Evolutionary conservation across 1,139 yeast species (phyloP), one percentile per base, ranked within the genome.

Genomic region (Saccharomyces pastorianus): DNA sequence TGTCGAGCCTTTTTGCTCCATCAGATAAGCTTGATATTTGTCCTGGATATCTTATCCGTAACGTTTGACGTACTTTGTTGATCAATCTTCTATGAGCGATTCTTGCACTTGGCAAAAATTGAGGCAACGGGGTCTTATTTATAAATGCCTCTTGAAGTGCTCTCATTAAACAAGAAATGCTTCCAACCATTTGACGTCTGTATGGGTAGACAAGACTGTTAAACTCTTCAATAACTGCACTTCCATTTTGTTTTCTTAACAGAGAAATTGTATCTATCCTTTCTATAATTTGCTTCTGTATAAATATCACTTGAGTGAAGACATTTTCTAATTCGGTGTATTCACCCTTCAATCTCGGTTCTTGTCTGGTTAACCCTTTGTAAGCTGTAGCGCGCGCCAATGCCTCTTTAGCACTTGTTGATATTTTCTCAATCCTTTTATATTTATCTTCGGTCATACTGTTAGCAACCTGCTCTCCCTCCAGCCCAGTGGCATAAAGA

Each of bases 311-410:
- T 53, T 78, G 81, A 11, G 68, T 65, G 53, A 74, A 76, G 1
- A 77, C 68, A 49, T 69, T 67, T 52, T 71, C 75, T 17, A 74
- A 64, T 48, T 72, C 74, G 6, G 67, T 64, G 59, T 73, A 78
- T 13, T 71, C 66, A 0, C 81, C 82, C 55, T 78, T 78, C 41
- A 78, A 63, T 51, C 81, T 68, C 2, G 80, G 80, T 57, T 78
- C 82, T 52, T 70, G 76, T 53, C 71, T 72, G 5, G 81, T 73
- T 47, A 73, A 64, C 1, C 66, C 65, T 58, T 76, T 71, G 53
- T 70, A 77, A 0, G 72, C 71, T 28, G 70, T 73, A 1, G 81
- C 81, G 46, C 75, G 64, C 2, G 63, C 61, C 17, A 78, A 59
- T 0, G 78, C 71, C 1, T 71, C 63, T 57, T 73, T 73, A 1